phyloP scores from a whole-genome alignment of 2,329 filamentous ascomycete genomes.

The Zopfia rhizophila region DNA sequence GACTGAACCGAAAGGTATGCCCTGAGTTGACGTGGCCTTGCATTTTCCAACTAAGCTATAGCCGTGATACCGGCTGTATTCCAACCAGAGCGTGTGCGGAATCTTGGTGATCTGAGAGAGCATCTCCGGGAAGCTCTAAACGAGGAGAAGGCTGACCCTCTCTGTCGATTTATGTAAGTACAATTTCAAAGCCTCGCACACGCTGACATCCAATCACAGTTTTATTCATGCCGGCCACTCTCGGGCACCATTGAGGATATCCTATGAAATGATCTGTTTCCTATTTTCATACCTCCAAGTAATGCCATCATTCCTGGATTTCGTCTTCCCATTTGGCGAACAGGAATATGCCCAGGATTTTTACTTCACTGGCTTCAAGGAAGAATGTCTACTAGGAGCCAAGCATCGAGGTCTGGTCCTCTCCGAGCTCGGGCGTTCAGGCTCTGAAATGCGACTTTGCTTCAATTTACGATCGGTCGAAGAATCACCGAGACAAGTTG shows the following conservation, averaged over 20 bases:
- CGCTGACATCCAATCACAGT: conserved; percentile 18
- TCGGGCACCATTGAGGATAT: conserved; percentile 26
- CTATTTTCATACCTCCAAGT: conserved; percentile 46
- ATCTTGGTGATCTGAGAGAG: conserved; percentile 15
- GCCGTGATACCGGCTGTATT: conserved; percentile 5
- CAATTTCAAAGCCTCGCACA: no score
- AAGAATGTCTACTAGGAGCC: conserved; percentile 33
- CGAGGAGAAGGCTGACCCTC: conserved; percentile 18
- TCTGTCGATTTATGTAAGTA: conserved; percentile 27
- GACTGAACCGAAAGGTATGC: conserved; percentile 5
- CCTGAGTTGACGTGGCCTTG: no score
- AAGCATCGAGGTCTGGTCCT: conserved; percentile 23
- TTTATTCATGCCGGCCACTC: conserved; percentile 28
- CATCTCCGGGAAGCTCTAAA: conserved; percentile 15
- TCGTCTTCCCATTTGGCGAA: conserved; percentile 50
- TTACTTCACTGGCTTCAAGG: conserved; percentile 50
- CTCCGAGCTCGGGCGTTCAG: conserved; percentile 48
- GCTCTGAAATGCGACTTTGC: conserved; percentile 48
- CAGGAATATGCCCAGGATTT: conserved; percentile 45
- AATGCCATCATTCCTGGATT: conserved; percentile 49
- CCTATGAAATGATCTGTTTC: conserved; percentile 26
- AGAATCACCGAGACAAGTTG: conserved; percentile 21
- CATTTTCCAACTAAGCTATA: not conserved
- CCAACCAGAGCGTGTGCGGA: conserved; percentile 6
- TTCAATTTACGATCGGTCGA: conserved; percentile 55